Percentiles rank a stretch among this genome's conserved stretches.
Evolutionary conservation across 2,329 filamentous ascomycete genomes (phyloP).

Genomic region (Cladosporium sp.): DNA sequence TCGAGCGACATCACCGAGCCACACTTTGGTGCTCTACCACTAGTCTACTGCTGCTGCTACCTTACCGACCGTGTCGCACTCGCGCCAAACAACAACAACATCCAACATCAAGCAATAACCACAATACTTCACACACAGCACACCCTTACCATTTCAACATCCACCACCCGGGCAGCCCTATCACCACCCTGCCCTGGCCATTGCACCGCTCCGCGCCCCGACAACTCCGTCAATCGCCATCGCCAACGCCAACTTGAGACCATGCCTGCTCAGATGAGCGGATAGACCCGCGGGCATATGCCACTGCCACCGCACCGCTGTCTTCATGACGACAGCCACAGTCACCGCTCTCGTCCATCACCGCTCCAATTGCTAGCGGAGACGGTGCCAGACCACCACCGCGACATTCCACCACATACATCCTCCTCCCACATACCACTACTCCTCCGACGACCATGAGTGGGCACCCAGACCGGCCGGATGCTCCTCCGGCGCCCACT

Average conservation of each 20-base stretch:
- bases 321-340: constrained; percentile 5
- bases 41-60: no score
- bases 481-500: background rate
- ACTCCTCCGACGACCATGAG: constrained; percentile 4
- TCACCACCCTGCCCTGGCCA: background rate
- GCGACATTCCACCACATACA: constrained; percentile 2
- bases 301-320: constrained; percentile 11
- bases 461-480: constrained; percentile 3
- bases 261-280: constrained; percentile 9
- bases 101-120: constrained; percentile 8
- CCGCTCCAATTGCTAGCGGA: constrained; percentile 7
- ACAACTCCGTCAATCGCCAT: background rate
- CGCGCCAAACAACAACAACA: background rate
- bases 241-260: background rate
- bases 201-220: background rate
- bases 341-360: background rate
- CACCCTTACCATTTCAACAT: constrained; percentile 3
- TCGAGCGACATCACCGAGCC: no score
- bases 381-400: background rate
- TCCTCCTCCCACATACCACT: background rate
- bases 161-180: constrained; percentile 6
- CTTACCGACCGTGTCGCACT: background rate
- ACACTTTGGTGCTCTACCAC: no score
- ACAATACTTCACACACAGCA: background rate
- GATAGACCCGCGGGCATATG: constrained; percentile 8